Evolutionary conservation across 768 basidiomycete genomes (phyloP).

Genomic region (Lentinus tigrinus): DNA sequence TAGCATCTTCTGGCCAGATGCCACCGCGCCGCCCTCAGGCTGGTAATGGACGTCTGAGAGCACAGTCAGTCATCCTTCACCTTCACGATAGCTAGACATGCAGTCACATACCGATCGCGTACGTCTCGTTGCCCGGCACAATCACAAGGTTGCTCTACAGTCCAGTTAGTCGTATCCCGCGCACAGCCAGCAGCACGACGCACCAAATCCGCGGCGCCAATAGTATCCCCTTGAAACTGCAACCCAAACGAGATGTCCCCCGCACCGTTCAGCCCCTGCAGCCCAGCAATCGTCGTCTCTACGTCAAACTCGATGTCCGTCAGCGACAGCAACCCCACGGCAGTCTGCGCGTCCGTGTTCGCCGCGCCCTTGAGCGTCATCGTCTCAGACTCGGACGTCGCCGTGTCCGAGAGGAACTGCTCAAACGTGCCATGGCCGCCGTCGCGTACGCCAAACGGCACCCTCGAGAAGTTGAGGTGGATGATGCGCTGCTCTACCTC

Average conservation of each 20-base stretch:
- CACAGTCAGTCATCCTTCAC: background rate
- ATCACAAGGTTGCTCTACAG: slow-evolving; percentile 53
- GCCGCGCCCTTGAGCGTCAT: slow-evolving; percentile 51
- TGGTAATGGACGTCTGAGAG: slow-evolving; percentile 56
- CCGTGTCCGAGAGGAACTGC: slow-evolving; percentile 60
- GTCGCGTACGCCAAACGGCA: slow-evolving; percentile 57
- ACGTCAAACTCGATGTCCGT: slow-evolving; percentile 59
- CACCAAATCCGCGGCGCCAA: slow-evolving; percentile 61
- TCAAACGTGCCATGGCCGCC: slow-evolving; percentile 54
- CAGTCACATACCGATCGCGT: slow-evolving; percentile 47
- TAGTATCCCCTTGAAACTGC: slow-evolving; percentile 48
- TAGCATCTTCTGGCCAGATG: slow-evolving; percentile 54
- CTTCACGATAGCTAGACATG: background rate
- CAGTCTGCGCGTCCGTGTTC: slow-evolving; percentile 59
- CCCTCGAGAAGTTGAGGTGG: slow-evolving; percentile 53
- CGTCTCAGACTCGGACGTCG: slow-evolving; percentile 43
- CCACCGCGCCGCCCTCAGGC: slow-evolving; percentile 51
- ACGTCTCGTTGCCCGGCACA: slow-evolving; percentile 53
- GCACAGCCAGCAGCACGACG: slow-evolving; percentile 11
- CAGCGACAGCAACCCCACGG: slow-evolving; percentile 61
- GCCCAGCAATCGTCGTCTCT: slow-evolving; percentile 54
- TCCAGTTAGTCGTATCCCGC: background rate
- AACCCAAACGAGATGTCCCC: slow-evolving; percentile 65
- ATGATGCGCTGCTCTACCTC: slow-evolving; percentile 62
- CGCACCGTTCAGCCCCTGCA: slow-evolving; percentile 60